Base-by-base conservation (phyloP, 2,329 filamentous ascomycete species). In the Lachnellula occidentalis region DNA sequence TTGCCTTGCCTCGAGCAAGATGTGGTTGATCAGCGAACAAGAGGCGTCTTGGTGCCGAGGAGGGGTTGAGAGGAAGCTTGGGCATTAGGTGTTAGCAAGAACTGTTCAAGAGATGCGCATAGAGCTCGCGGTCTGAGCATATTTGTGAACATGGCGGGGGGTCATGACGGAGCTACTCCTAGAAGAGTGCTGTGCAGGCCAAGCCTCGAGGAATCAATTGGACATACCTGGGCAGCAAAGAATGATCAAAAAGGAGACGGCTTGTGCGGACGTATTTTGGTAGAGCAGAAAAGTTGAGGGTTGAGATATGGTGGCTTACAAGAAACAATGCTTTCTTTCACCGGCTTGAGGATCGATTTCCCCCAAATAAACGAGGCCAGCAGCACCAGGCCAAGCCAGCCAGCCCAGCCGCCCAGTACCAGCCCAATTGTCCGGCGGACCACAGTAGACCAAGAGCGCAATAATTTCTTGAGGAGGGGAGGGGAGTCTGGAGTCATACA, bases 141-240 rank as follows among this genome's bases (percentile, higher is more conserved):
- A 46, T 45, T 59, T 55, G 50, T 47, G 57, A 51, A 49, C 48
- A 53, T 63, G 58, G 64, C 57, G 62, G 62, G 60, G 63, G 58
- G 41, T 50, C 50, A 61, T 63, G 63, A 63, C 58, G 58, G 56
- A 61, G 59, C 58, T 63, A 53, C 51, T 54, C 45, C 17, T 53
- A 41, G 58, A 58, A 45, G 50, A 50, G 43, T 43, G 46, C 39
- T 43, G 34, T 55, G 47, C 55, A 42, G 45, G 36, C 39, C 37
- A 12, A 45, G 42, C 19, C 34, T 39, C 17, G 39, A 43, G 51
- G 43, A 14, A 36, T 50, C 61, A 59, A 66, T 63, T 62, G 62
- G 27, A 66, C 63, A 37, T 64, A 66, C 63, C 62, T 60, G 51
- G 24, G 55, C 36, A 53, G 50, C 37, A 58, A 61, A 37, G 43